Evolutionary conservation across 352 stramenopile species (phyloP).

Genomic region (Phytophthora multivora): DNA sequence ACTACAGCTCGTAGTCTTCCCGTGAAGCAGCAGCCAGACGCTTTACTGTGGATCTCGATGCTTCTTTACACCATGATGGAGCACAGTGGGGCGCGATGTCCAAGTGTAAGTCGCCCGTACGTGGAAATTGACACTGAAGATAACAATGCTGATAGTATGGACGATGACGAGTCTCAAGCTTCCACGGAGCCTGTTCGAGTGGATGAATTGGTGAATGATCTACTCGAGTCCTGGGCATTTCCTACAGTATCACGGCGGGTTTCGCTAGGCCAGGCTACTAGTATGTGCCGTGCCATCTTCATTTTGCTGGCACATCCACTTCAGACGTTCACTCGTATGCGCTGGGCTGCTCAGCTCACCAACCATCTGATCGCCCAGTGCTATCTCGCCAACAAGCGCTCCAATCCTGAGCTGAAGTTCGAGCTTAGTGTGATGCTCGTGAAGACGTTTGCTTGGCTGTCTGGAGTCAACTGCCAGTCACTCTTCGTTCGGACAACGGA

Average conservation of each 20-base stretch:
- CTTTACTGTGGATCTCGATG: conserved; percentile 70
- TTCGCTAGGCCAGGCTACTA: conserved; percentile 53
- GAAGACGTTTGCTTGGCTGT: conserved; percentile 61
- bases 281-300: conserved; percentile 63
- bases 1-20: conserved; percentile 48
- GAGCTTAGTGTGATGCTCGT: conserved; percentile 69
- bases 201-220: conserved; percentile 52
- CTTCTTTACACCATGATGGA: conserved; percentile 89
- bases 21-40: conserved; percentile 66
- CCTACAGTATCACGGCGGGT: conserved; percentile 54
- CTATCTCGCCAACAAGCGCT: conserved; percentile 49
- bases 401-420: conserved; percentile 39
- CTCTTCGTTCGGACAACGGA: conserved; percentile 63
- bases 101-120: conserved; percentile 69
- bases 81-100: conserved; percentile 61
- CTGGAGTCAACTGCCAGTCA: conserved; percentile 43
- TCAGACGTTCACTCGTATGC: conserved; percentile 56
- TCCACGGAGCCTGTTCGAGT: conserved; percentile 60
- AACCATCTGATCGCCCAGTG: conserved; percentile 70
- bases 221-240: conserved; percentile 63
- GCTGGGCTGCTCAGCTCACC: conserved; percentile 44
- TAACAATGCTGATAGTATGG: conserved; percentile 18
- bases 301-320: conserved; percentile 74
- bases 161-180: conserved; percentile 46
- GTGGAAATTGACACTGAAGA: conserved; percentile 66